phyloP scores from a whole-genome alignment of 23 red algal genomes.

The Cyanidioschyzon merolae region DNA sequence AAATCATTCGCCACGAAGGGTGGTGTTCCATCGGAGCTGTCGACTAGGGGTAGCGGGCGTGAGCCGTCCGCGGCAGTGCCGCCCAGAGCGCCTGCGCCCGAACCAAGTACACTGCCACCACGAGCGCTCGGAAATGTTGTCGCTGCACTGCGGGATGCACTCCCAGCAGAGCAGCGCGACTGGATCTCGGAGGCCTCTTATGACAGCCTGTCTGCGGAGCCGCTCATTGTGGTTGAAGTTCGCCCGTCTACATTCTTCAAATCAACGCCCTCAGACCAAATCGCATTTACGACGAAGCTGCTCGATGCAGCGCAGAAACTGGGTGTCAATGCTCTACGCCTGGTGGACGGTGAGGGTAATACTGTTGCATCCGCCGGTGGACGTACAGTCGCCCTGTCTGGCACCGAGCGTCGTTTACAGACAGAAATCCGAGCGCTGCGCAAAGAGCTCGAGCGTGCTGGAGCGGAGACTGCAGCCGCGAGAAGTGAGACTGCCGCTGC shows the following conservation, averaged over 20 bases:
- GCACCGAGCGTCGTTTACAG: conserved; percentile 27
- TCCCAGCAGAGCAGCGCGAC: background rate
- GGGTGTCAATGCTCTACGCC: conserved; percentile 21
- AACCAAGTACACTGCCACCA: conserved; percentile 20
- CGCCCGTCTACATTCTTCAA: background rate
- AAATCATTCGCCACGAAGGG: background rate
- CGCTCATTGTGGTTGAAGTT: conserved; percentile 36
- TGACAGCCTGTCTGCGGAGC: conserved; percentile 37
- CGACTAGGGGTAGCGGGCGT: background rate
- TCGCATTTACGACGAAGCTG: conserved; percentile 11
- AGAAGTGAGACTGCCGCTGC: conserved; percentile 20
- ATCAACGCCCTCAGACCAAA: background rate
- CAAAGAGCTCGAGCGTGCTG: conserved; percentile 21
- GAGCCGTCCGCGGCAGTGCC: background rate
- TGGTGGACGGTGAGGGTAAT: conserved; percentile 34
- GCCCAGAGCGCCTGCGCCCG: conserved; percentile 14
- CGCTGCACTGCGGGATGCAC: background rate
- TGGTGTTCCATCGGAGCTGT: background rate
- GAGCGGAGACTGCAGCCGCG: conserved; percentile 16
- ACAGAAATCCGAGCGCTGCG: conserved; percentile 32
- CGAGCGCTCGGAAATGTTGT: background rate
- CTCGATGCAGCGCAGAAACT: conserved; percentile 15
- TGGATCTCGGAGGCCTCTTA: conserved; percentile 33
- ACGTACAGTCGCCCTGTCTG: conserved; percentile 26
- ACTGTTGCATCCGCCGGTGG: conserved; percentile 31